Evolutionary conservation across 2,329 filamentous ascomycete genomes (phyloP).

Genomic region (Paecilomyces sp.): DNA sequence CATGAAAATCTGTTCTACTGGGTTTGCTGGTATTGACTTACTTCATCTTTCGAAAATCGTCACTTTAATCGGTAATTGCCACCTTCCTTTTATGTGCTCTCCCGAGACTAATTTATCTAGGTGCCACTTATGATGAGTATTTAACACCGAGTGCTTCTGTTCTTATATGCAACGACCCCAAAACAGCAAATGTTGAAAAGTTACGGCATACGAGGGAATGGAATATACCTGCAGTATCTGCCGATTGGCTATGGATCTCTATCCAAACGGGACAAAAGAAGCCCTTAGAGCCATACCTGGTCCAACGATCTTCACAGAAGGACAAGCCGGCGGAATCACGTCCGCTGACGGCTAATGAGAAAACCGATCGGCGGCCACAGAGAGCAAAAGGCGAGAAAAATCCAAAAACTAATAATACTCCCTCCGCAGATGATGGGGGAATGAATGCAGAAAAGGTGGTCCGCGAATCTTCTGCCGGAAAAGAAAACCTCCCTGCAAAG

Average conservation of each 20-base stretch:
- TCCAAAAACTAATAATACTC: background rate
- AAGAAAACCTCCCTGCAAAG: background rate
- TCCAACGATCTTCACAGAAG: conserved; percentile 21
- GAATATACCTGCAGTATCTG: conserved; percentile 71
- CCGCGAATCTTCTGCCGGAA: background rate
- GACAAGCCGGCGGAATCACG: conserved; percentile 4
- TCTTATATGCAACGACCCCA: conserved; percentile 60
- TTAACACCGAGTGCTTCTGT: conserved; percentile 67
- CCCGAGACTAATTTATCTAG: conserved; percentile 26
- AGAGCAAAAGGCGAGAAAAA: background rate
- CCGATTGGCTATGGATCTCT: conserved; percentile 80
- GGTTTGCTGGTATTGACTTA: conserved; percentile 76
- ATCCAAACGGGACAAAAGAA: conserved; percentile 49
- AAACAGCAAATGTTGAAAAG: conserved; percentile 60
- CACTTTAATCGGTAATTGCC: conserved; percentile 55
- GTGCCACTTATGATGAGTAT: conserved; percentile 72
- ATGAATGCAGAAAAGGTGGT: background rate
- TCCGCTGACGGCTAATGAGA: background rate
- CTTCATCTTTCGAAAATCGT: conserved; percentile 75
- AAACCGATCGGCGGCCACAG: background rate
- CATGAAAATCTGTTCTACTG: conserved; percentile 72
- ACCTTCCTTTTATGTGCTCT: background rate
- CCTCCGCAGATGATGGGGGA: background rate
- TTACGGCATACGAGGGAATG: conserved; percentile 67
- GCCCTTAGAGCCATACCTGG: conserved; percentile 41